Conservation (phyloP, 2,329 filamentous ascomycete genomes). For the Beauveria rudraprayagi region DNA sequence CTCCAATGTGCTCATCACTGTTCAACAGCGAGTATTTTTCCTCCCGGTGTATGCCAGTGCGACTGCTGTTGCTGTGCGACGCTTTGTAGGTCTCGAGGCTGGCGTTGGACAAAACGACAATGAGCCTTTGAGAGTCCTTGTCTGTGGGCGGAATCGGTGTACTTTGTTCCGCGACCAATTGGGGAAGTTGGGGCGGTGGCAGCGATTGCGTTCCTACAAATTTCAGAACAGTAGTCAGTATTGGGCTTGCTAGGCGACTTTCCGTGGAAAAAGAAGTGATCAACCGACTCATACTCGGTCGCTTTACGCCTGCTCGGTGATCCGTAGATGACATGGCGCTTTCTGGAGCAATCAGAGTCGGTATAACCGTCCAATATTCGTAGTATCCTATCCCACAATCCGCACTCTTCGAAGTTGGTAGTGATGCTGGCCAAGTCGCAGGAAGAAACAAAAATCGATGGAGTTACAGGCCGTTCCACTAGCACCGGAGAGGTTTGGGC, state of each 20-base stretch:
- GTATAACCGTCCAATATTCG: not conserved
- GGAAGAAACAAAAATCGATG: not conserved
- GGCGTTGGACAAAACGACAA: slow-evolving; percentile 94
- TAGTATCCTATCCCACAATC: not conserved
- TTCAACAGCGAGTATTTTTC: slow-evolving; percentile 98
- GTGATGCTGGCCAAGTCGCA: not conserved
- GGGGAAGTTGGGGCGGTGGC: slow-evolving; percentile 81
- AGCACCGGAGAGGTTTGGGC: not conserved
- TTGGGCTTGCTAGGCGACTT: not conserved
- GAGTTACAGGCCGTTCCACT: slow-evolving; percentile 1
- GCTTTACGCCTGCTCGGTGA: slow-evolving; percentile 33
- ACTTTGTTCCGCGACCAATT: slow-evolving; percentile 89
- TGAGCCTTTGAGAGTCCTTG: slow-evolving; percentile 84
- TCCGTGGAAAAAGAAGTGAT: not conserved
- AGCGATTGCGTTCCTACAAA: slow-evolving; percentile 80
- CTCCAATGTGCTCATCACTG: slow-evolving; percentile 97
- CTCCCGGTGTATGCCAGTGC: slow-evolving; percentile 60
- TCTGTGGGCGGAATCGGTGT: slow-evolving; percentile 74
- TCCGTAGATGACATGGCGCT: slow-evolving; percentile 32
- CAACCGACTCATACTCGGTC: slow-evolving; percentile 30
- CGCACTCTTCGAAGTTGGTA: not conserved
- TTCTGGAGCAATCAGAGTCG: not conserved
- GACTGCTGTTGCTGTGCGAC: slow-evolving; percentile 61
- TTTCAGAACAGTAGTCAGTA: slow-evolving; percentile 1
- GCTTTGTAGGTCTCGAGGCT: slow-evolving; percentile 97